Evolutionary conservation across 768 basidiomycete genomes (phyloP).

Genomic region (Auriscalpium microsporum): DNA sequence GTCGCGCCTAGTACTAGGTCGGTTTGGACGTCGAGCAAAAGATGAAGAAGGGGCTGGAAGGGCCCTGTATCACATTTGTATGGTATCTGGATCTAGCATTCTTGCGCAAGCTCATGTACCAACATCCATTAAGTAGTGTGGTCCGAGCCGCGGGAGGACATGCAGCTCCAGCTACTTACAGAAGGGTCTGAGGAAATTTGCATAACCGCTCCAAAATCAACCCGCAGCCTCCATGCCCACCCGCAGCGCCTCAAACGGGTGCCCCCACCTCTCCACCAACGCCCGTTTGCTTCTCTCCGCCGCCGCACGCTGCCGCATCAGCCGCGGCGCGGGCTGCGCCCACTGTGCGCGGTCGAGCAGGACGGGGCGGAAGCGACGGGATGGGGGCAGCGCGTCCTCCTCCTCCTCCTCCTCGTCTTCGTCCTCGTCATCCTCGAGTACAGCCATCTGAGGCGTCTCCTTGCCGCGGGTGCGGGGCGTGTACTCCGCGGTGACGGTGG

Average conservation of each 20-base stretch:
- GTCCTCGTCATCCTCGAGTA: background rate
- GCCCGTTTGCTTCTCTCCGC: slow-evolving; percentile 5
- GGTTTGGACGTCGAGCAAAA: too few species aligned
- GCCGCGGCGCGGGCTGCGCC: slow-evolving; percentile 10
- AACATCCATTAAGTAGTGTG: too few species aligned
- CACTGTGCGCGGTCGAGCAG: slow-evolving; percentile 13
- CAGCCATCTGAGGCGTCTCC: background rate
- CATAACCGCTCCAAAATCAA: background rate
- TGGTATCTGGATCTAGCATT: too few species aligned
- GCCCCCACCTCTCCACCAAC: slow-evolving; percentile 8
- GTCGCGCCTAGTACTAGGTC: too few species aligned
- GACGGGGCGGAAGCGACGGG: slow-evolving; percentile 13
- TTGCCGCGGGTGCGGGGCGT: background rate
- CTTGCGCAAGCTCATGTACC: too few species aligned
- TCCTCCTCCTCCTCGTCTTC: background rate
- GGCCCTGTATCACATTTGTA: too few species aligned
- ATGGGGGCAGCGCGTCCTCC: slow-evolving; percentile 3
- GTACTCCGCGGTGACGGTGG: background rate
- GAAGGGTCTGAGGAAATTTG: too few species aligned
- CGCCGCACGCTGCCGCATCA: slow-evolving; percentile 6
- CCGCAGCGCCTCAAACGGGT: slow-evolving; percentile 5
- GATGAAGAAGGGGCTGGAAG: too few species aligned
- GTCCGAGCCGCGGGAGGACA: too few species aligned
- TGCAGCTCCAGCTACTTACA: too few species aligned
- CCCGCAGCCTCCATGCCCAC: background rate